Conservation (phyloP, 2,329 filamentous ascomycete genomes). For the Ceratocystis variospora region DNA sequence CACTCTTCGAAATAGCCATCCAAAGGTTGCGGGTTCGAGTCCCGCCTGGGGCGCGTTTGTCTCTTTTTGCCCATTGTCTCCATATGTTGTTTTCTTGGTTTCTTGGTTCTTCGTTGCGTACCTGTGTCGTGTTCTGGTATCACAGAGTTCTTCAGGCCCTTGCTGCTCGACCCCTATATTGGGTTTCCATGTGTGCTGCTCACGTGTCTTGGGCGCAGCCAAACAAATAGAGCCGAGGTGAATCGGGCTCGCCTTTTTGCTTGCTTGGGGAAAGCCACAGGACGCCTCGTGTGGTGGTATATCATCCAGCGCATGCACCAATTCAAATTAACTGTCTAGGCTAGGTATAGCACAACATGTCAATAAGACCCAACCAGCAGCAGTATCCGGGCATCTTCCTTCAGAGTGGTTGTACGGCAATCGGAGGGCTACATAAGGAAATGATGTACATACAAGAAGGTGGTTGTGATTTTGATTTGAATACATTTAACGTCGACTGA, state of each 20-base stretch:
- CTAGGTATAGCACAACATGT: neutral
- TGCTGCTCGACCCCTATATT: neutral
- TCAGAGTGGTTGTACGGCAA: neutral
- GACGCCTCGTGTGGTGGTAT: neutral
- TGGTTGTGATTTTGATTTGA: too few species aligned
- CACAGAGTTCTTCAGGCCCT: neutral
- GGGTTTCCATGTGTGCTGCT: too few species aligned
- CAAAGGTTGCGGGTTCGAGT: constrained; percentile 21
- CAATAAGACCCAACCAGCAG: neutral
- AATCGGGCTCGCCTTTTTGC: neutral
- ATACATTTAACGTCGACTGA: too few species aligned
- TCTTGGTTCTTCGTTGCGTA: neutral
- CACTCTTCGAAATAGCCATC: constrained; percentile 12
- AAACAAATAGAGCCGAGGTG: neutral
- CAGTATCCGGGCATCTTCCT: neutral
- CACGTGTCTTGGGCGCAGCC: too few species aligned
- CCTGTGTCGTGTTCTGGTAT: neutral
- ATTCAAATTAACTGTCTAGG: neutral
- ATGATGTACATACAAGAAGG: neutral
- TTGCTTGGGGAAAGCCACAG: neutral
- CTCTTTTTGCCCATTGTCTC: neutral
- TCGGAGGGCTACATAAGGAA: neutral
- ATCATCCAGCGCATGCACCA: neutral
- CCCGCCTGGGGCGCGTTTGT: constrained; percentile 19
- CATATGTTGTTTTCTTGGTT: neutral